These are phyloP conservation scores for Monilinia vaccinii-corymbosi DNA, from an alignment of 2,329 filamentous ascomycete genomes.

Conservation along the genomic window DNA sequence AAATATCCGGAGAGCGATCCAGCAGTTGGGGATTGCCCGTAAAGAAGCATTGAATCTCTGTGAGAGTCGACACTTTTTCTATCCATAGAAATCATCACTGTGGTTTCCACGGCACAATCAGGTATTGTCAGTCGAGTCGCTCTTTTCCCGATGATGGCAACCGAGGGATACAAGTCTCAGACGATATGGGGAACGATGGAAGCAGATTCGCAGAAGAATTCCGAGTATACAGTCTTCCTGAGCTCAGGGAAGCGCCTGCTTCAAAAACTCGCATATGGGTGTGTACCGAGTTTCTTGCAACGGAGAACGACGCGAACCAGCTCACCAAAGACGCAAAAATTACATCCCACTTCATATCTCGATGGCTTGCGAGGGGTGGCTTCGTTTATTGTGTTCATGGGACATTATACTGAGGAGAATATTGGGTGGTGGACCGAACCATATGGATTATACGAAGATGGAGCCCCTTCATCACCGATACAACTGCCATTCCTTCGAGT, in stretches of 20 bases:
- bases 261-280: constrained; percentile 21
- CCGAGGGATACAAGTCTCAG: neutral
- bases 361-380: constrained; percentile 43
- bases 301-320: constrained; percentile 23
- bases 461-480: constrained; percentile 32
- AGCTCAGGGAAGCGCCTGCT: constrained; percentile 19
- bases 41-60: neutral
- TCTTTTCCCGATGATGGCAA: neutral
- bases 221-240: constrained; percentile 17
- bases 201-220: constrained; percentile 5
- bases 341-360: constrained; percentile 35
- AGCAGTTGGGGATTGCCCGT: neutral
- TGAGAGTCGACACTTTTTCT: neutral
- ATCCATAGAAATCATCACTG: neutral
- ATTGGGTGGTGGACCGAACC: constrained; percentile 31
- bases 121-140: neutral
- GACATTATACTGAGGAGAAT: constrained; percentile 37
- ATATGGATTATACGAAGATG: constrained; percentile 27
- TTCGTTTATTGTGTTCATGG: constrained; percentile 39
- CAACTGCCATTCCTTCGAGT: constrained; percentile 39
- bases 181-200: constrained; percentile 4
- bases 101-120: neutral
- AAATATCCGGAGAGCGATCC: neutral
- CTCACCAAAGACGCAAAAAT: constrained; percentile 18
- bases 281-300: constrained; percentile 30